Base-by-base conservation (phyloP, 805 yeast genomes). In the Cyberlindnera lachancei region DNA sequence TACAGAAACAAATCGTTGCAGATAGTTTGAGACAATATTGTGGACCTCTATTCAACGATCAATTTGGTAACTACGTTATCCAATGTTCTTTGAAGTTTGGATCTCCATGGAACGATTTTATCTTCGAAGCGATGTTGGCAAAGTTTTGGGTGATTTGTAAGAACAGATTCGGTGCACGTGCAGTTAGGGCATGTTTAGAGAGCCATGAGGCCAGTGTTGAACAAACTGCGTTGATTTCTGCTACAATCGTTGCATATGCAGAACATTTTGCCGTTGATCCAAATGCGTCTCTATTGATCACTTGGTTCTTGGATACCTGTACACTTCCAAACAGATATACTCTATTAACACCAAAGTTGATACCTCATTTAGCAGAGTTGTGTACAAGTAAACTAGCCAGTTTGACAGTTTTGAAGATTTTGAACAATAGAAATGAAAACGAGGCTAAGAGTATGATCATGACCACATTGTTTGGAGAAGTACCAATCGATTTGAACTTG, bases 41-140 rank as follows among this genome's bases (percentile, higher is more conserved):
- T 29, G 84, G 82, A 1, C 84, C 88, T 30, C 64, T 92, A 43
- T 82, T 92, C 53, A 79, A 87, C 50, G 98, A 92, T 53, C 97
- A 92, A 54, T 92, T 83, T 64, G 98, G 97, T 39, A 92, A 92
- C 56, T 92, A 92, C 55, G 96, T 88, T 13, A 73, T 92, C 34
- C 98, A 92, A 59, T 85, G 96, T 35, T 92, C 95, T 48, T 68
- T 88, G 44, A 84, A 84, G 52, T 90, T 88, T 61, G 92, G 90
- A 0, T 61, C 81, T 6, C 95, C 95, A 1, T 87, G 79, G 70
- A 84, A 83, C 52, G 86, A 84, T 50, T 90, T 90, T 50, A 82
- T 92, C 25, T 81, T 84, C 55, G 95, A 88, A 56, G 71, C 85
- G 11, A 75, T 88, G 42, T 59, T 86, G 38, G 73, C 83, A 27